Base-by-base conservation (phyloP, 2,329 filamentous ascomycete species). In the Colletotrichum brevisporum region DNA sequence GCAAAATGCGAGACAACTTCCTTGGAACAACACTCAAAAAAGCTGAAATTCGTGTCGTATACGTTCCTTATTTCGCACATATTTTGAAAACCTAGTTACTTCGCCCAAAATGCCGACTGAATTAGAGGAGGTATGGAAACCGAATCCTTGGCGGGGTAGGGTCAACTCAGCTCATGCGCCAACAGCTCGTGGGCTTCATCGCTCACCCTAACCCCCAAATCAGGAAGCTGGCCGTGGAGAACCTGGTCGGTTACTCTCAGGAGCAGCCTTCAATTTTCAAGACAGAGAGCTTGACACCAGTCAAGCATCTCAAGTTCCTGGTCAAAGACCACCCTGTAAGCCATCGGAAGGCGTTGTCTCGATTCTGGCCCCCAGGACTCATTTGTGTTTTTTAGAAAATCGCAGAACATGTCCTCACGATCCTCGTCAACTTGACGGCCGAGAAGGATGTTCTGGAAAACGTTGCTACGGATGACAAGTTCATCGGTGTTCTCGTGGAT, bases 191-290 rank as follows among this genome's bases (percentile, higher is more conserved):
- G 71, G 94, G 94, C 79, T 98, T 98, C 82, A 92, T 98, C 69
- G 92, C 93, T 80, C 92, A 97, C 82, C 93, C 93, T 69, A 97
- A 97, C 78, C 94, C 94, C 50, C 93, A 97, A 78, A 94, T 98
- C 72, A 90, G 96, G 74, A 90, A 94, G 78, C 87, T 95, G 73
- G 95, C 95, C 56, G 90, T 91, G 62, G 94, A 97, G 80, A 93
- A 97, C 75, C 86, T 98, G 43, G 90, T 98, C 53, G 93, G 94
- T 12, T 98, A 93, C 73, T 93, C 93, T 26, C 86, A 89, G 12
- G 82, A 87, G 1, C 88, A 97, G 73, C 91, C 93, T 0, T 83
- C 85, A 0, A 88, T 98, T 24, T 99, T 99, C 86, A 98, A 98
- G 82, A 85, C 86, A 8, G 89, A 94, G 31, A 86, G 94, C 64